Evolutionary conservation across 352 stramenopile genomes (phyloP).

Genomic region (Thalassiosira exigua): DNA sequence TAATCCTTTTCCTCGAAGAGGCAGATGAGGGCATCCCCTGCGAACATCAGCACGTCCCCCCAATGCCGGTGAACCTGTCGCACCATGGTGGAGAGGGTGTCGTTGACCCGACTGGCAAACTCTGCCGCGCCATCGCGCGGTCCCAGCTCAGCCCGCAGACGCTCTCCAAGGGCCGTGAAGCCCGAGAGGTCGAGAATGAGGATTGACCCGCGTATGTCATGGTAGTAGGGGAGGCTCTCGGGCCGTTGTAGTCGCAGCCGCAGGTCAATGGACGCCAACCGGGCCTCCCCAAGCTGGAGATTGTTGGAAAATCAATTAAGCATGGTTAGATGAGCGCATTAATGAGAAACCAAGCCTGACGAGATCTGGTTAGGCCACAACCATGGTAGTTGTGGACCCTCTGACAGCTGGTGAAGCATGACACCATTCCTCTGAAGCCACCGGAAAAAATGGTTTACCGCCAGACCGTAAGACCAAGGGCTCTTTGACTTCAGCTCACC

Average conservation of each 20-base stretch:
- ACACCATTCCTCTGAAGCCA: no score
- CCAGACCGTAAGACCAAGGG: no score
- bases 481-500: no score
- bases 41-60: slow-evolving; percentile 83
- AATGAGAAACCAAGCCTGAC: no score
- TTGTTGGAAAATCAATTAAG: no score
- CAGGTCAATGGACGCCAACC: slow-evolving; percentile 51
- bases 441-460: no score
- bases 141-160: slow-evolving; percentile 60
- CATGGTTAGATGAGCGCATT: not conserved
- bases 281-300: slow-evolving; percentile 38
- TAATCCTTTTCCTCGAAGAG: slow-evolving; percentile 64
- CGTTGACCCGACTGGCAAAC: slow-evolving; percentile 64
- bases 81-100: slow-evolving; percentile 68
- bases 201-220: slow-evolving; percentile 65
- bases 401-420: no score
- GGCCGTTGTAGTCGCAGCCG: slow-evolving; percentile 50
- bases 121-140: slow-evolving; percentile 59
- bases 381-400: no score
- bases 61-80: slow-evolving; percentile 61
- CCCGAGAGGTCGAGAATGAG: slow-evolving; percentile 73
- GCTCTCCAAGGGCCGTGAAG: slow-evolving; percentile 69
- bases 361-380: no score
- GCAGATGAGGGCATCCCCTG: slow-evolving; percentile 77
- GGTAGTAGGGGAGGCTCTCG: slow-evolving; percentile 51